Conservation (phyloP, 306 rosid species). For the Carpinus viminea region DNA sequence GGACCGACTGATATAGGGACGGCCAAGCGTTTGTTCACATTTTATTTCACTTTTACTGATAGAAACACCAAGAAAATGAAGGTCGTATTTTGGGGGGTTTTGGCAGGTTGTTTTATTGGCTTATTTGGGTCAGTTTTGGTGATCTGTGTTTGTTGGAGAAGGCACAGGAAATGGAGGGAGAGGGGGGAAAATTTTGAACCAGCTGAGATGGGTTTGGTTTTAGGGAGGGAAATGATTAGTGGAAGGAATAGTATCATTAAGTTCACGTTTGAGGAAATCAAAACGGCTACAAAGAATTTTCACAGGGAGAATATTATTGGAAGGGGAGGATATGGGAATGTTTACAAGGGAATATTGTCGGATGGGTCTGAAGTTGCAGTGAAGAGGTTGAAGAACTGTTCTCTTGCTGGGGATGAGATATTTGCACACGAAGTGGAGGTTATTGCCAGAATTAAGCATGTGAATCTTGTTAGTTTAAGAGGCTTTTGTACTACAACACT, state of each 20-base stretch:
- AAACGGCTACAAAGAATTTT: constrained; percentile 7
- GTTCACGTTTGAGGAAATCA: constrained; percentile 25
- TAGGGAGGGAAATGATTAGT: not conserved
- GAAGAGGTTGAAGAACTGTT: constrained; percentile 28
- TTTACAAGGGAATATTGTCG: constrained; percentile 12
- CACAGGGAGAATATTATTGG: constrained; percentile 19
- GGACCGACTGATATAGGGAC: no score
- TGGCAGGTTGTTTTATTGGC: constrained; percentile 1
- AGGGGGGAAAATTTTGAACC: not conserved
- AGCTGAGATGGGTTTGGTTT: constrained; percentile 2
- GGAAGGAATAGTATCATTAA: constrained; percentile 3
- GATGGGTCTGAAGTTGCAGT: constrained; percentile 29
- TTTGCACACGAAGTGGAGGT: constrained; percentile 27
- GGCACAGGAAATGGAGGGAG: constrained; percentile 13
- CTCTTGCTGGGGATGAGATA: constrained; percentile 5
- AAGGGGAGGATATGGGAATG: constrained; percentile 20
- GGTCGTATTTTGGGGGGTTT: not conserved
- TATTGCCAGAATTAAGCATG: constrained; percentile 28
- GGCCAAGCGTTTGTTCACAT: no score
- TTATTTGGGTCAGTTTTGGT: constrained; percentile 14
- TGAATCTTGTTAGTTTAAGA: constrained; percentile 21
- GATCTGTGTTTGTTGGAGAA: constrained; percentile 14
- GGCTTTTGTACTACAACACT: constrained; percentile 7
- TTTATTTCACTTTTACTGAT: no score
- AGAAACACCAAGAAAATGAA: not conserved